phyloP scores from a whole-genome alignment of 768 basidiomycete species.

The Leucosporidium yakuticum region DNA sequence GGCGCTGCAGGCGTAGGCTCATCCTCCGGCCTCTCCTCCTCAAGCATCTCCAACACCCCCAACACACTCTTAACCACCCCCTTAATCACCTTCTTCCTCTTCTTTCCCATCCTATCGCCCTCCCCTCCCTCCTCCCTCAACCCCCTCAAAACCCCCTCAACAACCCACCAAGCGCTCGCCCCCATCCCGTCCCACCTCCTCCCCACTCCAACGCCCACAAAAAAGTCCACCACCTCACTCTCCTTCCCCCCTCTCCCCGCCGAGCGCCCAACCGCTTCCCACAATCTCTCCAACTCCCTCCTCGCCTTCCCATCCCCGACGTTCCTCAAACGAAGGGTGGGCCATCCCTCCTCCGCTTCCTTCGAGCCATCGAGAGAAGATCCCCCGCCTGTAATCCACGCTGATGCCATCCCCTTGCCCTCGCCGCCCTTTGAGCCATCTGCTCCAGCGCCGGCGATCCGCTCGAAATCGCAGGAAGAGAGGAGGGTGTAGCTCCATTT shows the following conservation, averaged over 20 bases:
- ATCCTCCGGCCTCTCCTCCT: constrained; percentile 49
- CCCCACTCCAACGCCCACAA: constrained; percentile 59
- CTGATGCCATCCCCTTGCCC: constrained; percentile 23
- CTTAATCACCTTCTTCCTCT: constrained; percentile 14
- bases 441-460: constrained; percentile 38
- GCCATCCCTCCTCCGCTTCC: not conserved
- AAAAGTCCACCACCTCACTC: constrained; percentile 71
- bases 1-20: too few relatives aligned
- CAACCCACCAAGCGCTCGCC: constrained; percentile 78
- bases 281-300: constrained; percentile 54
- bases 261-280: constrained; percentile 65
- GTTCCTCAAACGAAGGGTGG: constrained; percentile 57
- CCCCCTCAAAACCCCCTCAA: constrained; percentile 69
- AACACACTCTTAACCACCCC: constrained; percentile 18
- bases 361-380: not conserved
- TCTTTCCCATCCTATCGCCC: not conserved
- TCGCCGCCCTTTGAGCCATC: not conserved
- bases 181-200: constrained; percentile 51
- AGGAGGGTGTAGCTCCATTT: constrained; percentile 87
- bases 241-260: constrained; percentile 64
- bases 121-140: constrained; percentile 44
- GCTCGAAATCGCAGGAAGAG: constrained; percentile 72
- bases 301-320: constrained; percentile 56
- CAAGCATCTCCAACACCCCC: constrained; percentile 58
- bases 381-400: constrained; percentile 9